Evolutionary conservation across 2,329 filamentous ascomycete genomes (phyloP), one percentile per base, ranked within the genome.

Genomic region (Scedosporium dehoogii): DNA sequence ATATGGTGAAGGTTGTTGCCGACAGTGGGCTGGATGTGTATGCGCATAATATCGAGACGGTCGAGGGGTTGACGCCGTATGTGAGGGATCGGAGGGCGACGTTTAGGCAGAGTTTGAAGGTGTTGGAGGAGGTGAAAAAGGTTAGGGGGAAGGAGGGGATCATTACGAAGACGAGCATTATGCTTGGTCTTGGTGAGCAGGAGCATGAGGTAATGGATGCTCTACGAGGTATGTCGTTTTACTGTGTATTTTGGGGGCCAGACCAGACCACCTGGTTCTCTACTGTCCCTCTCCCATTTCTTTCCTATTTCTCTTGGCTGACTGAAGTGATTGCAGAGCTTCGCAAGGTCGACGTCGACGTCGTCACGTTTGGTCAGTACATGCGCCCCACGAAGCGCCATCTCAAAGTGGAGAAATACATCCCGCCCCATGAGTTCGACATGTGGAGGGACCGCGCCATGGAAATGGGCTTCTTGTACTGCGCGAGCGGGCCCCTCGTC

Each of bases 291-390:
- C 3, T 10, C 42, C 7, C 6, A 56, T 14, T n/a, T n/a, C 9
- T 27, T 48, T 62, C 12, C 57, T 6, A 3, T 23, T n/a, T n/a
- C 14, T 27, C 5, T 27, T 3, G 25, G 25, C 25, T 27, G 5
- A 27, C 42, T n/a, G 57, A 42, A 58, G 33, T 38, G 4, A 10
- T 42, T 10, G 16, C 67, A 85, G 90, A 96, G 73, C 82, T 99
- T 12, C 85, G 94, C 63, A 87, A 87, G 67, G 83, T 86, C 63
- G 80, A 90, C 64, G 92, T 97, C 56, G 94, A 99, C 69, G 91
- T 99, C 12, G 92, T 99, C 63, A 99, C 94, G 0, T 99, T 99
- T 68, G 94, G 94, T n/a, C 94, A 99, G 79, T 99, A 99, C 79
- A 99, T 99, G 94, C 90, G 93, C 10, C 94, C 94, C 1, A 99